phyloP scores from a whole-genome alignment of 164 flowering plant species.

The Akebia trifoliata region DNA sequence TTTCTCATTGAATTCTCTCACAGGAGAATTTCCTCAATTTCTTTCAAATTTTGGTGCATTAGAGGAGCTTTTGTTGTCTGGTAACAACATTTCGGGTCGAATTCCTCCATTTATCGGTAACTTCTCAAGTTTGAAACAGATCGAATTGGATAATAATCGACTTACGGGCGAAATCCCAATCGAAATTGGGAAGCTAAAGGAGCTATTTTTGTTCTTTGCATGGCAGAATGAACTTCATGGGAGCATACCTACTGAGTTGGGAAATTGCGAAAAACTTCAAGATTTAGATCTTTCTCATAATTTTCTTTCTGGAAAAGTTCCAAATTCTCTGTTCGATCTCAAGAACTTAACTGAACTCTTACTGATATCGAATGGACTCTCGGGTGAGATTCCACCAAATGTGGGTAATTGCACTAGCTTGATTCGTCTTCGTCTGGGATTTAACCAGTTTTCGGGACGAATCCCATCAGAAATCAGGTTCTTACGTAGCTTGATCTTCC shows the following conservation, averaged over 20 bases:
- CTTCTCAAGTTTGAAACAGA: constrained; percentile 36
- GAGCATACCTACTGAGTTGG: constrained; percentile 41
- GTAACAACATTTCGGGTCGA: constrained; percentile 39
- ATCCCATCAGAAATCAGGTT: constrained; percentile 49
- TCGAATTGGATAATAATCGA: constrained; percentile 52
- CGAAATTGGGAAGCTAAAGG: constrained; percentile 37
- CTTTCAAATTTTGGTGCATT: constrained; percentile 28
- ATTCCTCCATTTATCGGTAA: constrained; percentile 43
- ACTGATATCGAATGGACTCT: constrained; percentile 43
- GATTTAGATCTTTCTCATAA: no score
- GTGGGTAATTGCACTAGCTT: constrained; percentile 47
- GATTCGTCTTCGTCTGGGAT: constrained; percentile 43
- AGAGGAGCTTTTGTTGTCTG: constrained; percentile 45
- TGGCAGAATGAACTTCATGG: constrained; percentile 62
- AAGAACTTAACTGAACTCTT: constrained; percentile 44
- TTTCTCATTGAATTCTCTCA: constrained; percentile 45
- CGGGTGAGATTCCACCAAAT: constrained; percentile 48
- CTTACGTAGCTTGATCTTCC: constrained; percentile 38
- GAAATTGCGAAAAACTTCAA: constrained; percentile 42
- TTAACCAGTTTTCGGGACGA: constrained; percentile 41
- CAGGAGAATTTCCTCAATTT: constrained; percentile 38
- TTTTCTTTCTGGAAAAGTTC: no score
- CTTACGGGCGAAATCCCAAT: constrained; percentile 48
- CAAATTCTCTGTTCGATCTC: constrained; percentile 39
- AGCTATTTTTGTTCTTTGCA: constrained; percentile 51